Conservation (phyloP, 1,139 yeast genomes). For the Pichiaceae sp. region DNA sequence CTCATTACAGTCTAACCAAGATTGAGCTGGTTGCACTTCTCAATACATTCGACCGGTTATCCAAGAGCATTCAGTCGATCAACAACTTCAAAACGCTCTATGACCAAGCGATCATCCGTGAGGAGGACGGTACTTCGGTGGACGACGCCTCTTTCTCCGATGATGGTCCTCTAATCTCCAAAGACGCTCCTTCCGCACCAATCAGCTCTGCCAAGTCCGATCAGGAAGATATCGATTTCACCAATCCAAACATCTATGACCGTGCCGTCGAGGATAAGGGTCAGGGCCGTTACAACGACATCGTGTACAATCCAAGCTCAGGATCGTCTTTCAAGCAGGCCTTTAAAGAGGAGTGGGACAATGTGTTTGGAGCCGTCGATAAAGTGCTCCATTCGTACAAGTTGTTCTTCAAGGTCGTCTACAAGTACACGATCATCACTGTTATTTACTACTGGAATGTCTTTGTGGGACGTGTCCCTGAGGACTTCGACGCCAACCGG, state of each 20-base stretch:
- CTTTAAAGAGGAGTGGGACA: slow-evolving; percentile 44
- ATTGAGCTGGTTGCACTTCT: slow-evolving; percentile 84
- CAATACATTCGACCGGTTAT: slow-evolving; percentile 86
- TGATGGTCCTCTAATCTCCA: background rate
- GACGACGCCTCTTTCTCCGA: slow-evolving; percentile 1
- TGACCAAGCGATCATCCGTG: slow-evolving; percentile 22
- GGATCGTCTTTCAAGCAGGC: slow-evolving; percentile 25
- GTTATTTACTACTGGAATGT: slow-evolving; percentile 60
- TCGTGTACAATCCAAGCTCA: slow-evolving; percentile 13
- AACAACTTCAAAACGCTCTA: slow-evolving; percentile 59
- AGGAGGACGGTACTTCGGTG: slow-evolving; percentile 15
- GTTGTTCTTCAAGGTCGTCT: slow-evolving; percentile 58
- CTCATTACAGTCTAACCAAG: slow-evolving; percentile 52
- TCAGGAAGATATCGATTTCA: slow-evolving; percentile 1
- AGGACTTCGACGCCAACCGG: slow-evolving; percentile 22
- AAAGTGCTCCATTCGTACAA: slow-evolving; percentile 63
- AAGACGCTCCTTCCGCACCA: background rate
- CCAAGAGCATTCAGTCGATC: slow-evolving; percentile 74
- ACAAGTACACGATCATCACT: slow-evolving; percentile 40
- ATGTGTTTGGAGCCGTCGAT: slow-evolving; percentile 53
- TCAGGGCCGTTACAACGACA: slow-evolving; percentile 11
- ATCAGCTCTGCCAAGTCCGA: no score
- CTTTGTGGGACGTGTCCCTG: slow-evolving; percentile 48
- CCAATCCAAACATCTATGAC: slow-evolving; percentile 2
- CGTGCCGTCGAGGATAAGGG: background rate